Base-by-base conservation (phyloP, 129 eudicot genomes). In the Lactuca sativa region DNA sequence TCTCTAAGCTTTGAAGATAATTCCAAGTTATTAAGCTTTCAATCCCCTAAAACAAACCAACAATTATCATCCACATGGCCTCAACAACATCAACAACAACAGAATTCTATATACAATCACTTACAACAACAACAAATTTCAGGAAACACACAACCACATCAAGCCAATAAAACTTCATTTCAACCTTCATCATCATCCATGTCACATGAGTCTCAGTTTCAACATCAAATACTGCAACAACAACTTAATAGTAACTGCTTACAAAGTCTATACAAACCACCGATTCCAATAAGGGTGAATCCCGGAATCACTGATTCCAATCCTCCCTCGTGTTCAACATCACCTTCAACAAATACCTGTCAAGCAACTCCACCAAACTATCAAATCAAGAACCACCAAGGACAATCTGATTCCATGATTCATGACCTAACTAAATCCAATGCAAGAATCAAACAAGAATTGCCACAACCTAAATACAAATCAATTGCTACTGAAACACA, bases 291-390 rank as follows among this genome's bases (percentile, higher is more conserved):
- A 64, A 74, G 85, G 69, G 71, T 83, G 44, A 85, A 82, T 58
- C 83, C 95, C 31, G 87, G 80, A 30, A 68, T 66, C 7, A 74
- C 91, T 15, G 87, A 83, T 31, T 90, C 79, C 11, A 96, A 88
- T 67, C 85, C 82, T 69, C 93, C 96, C n/a, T 91, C 97, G 2
- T 91, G 96, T 76, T 91, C 97, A 31, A 86, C 93, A 2, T 88
- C 97, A 4, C 95, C 96, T 75, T 84, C 92, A 5, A 83, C 89
- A 64, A 88, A 83, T 63, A 90, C 84, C 60, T 79, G 82, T 74
- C 95, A 91, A 15, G 64, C 79, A 34, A 75, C 83, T 21, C 86
- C 83, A 37, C 40, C 84, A 57, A 88, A 59, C 69, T 79, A 81
- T 77, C 32, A 74, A 58, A 75, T 47, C 71, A 84, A 76, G 72